Evolutionary conservation across 345 rosid species (phyloP), one percentile per base, ranked within the genome.

Genomic region (Lumnitzera littorea): DNA sequence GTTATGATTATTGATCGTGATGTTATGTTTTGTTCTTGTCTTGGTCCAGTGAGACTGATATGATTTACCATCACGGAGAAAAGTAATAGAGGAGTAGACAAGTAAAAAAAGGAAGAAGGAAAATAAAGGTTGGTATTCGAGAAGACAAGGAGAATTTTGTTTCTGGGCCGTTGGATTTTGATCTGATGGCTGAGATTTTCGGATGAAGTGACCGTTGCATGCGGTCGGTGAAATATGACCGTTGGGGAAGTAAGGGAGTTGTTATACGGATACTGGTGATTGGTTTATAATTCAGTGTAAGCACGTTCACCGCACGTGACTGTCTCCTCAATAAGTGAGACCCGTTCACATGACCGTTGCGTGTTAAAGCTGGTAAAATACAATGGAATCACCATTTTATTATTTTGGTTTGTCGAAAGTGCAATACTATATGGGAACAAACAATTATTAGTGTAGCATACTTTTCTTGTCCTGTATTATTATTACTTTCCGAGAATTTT

Each of bases 201-300:
- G 68, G 55, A 66, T 74, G 59, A 72, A 53, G 88, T 86, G 86
- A 86, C 99, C 99, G 99, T 90, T 94, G 82, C 76, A 14, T 50
- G 4, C 58, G 83, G 96, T 92, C 96, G 89, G 91, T 69, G 82
- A 74, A 90, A 90, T 86, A 79, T 86, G 85, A 90, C 99, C 99
- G 99, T 94, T 92, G 85, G 56, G 10, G 43, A 57, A 43, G 74
- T 50, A 50, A 66, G 66, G 78, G 69, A 53, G 75, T 76, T 71
- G 74, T 74, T 69, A 89, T 83, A 82, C 84, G 86, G 48, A 66
- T 15, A 11, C 48, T 58, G 57, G 43, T 36, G 43, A 4, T 36
- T 36, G 43, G 43, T 36, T 36, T 36, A 7, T 36, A 36, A 4
- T 36, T 36, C 43, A 36, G 43, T 36, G 43, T 9, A 36, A 5